Percentiles rank a stretch among this genome's conserved stretches.
Conservation (phyloP, 176 grass and related monocot genomes). For the Aegilops bicornis region DNA sequence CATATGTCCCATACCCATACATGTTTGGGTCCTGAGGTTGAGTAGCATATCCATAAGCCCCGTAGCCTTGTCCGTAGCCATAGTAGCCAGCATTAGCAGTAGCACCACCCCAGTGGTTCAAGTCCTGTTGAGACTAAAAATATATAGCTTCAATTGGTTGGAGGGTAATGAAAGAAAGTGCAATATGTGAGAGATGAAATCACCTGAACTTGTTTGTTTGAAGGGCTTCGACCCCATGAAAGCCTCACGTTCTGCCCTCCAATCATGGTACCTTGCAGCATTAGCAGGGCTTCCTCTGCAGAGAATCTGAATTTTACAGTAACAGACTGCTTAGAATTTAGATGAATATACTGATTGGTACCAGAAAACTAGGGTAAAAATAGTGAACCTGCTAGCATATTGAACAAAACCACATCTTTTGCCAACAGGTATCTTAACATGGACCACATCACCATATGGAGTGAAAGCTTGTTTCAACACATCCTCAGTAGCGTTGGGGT, state of each 20-base stretch:
- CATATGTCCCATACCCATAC: conserved; percentile 79
- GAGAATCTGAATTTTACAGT: conserved; percentile 16
- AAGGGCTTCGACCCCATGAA: conserved; percentile 93
- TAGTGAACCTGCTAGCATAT: conserved; percentile 50
- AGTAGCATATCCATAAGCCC: conserved; percentile 60
- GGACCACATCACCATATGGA: conserved; percentile 78
- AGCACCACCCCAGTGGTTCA: conserved; percentile 57
- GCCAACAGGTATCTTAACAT: conserved; percentile 93
- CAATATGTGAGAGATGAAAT: too few relatives aligned
- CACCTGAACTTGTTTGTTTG: conserved; percentile 65
- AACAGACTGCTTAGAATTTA: too few relatives aligned
- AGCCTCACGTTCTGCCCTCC: conserved; percentile 92
- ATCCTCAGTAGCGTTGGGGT: conserved; percentile 84
- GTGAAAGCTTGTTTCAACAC: conserved; percentile 70
- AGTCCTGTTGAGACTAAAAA: conserved; percentile 51
- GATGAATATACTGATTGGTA: too few relatives aligned
- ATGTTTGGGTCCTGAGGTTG: conserved; percentile 85
- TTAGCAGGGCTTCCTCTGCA: conserved; percentile 71
- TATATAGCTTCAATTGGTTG: too few relatives aligned
- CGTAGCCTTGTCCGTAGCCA: conserved; percentile 65
- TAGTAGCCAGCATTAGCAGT: conserved; percentile 53
- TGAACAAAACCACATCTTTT: conserved; percentile 99
- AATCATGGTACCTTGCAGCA: conserved; percentile 77
- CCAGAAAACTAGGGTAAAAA: too few relatives aligned
- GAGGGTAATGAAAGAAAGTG: too few relatives aligned